Percentiles rank a stretch among this genome's conserved stretches.
phyloP scores from a whole-genome alignment of 2,329 filamentous ascomycete species.

The Trichoderma sp. region DNA sequence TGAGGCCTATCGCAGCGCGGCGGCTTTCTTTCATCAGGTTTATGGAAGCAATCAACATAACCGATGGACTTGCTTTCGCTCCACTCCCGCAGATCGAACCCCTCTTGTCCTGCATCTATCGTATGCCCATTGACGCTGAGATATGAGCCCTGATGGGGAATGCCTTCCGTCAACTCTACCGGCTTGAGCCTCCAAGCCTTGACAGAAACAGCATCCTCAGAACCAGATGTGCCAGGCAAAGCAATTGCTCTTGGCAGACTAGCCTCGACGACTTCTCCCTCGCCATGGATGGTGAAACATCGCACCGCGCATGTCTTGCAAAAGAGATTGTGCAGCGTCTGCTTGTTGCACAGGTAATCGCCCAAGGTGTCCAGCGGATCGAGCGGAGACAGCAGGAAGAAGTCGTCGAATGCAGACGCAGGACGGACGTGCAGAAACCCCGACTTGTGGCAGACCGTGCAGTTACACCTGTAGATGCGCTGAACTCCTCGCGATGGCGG shows the following conservation, averaged over 20 bases:
- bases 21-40: slow-evolving; percentile 9
- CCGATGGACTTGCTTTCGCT: slow-evolving; percentile 41
- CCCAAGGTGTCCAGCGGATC: slow-evolving; percentile 45
- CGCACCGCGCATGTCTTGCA: slow-evolving; percentile 52
- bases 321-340: slow-evolving; percentile 48
- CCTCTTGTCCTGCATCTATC: slow-evolving; percentile 44
- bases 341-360: slow-evolving; percentile 45
- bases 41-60: slow-evolving; percentile 34
- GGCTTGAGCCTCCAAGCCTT: slow-evolving; percentile 40
- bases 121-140: slow-evolving; percentile 46
- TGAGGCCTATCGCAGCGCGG: slow-evolving; percentile 30
- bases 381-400: slow-evolving; percentile 50
- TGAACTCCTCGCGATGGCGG: slow-evolving; percentile 32
- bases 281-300: slow-evolving; percentile 47
- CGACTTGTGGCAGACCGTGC: slow-evolving; percentile 53
- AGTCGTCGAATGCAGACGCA: slow-evolving; percentile 46
- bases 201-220: slow-evolving; percentile 32
- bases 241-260: slow-evolving; percentile 32
- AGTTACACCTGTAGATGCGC: slow-evolving; percentile 50
- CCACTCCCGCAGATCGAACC: slow-evolving; percentile 45
- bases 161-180: slow-evolving; percentile 29
- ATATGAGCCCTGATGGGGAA: slow-evolving; percentile 36
- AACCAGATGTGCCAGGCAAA: neutral
- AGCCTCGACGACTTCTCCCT: slow-evolving; percentile 38
- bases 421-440: slow-evolving; percentile 50